Evolutionary conservation across 345 rosid genomes (phyloP), one percentile per base, ranked within the genome.

Genomic region (Citrus maxima): DNA sequence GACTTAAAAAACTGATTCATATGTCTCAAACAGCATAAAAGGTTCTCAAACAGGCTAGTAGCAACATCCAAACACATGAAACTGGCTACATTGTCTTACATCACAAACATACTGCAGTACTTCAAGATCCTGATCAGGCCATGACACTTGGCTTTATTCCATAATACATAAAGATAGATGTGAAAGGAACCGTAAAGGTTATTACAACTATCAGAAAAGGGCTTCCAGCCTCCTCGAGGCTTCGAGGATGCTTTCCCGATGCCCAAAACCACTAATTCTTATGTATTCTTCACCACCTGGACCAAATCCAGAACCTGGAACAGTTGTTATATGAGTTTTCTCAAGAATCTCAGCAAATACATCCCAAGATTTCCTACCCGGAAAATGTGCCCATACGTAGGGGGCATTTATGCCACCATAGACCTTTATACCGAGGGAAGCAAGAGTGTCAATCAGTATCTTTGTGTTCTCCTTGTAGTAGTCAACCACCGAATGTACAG

Each of bases 271-370:
- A 74, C 95, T 86, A 18, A 95, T 79, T 78, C 97, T 88, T 13
- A 94, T 65, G 67, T 85, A 93, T 75, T 84, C 98, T 77, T 89
- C 95, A 25, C 97, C 98, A n/a, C 85, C 91, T 0, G 95, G 98
- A 59, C 97, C 97, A 32, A 94, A 93, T 28, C 96, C 93, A 7
- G 88, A 83, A 22, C 97, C 97, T 12, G 97, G 98, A 63, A 90
- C 85, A 0, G 95, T 93, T 54, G 86, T 88, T 32, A 93, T 82
- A 25, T 91, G 88, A 59, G 92, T 87, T 67, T 89, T 91, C 78
- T 90, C 97, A 3, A 94, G 88, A 69, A 94, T 90, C 77, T 92
- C 91, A 34, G 81, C 22, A 68, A 94, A 94, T 61, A 91, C 80
- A 30, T 89, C 87, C 98, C 98, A 93, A 19, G 95, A 92, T 60